A percentile compares a stretch with the other conserved stretches of the same genome.
phyloP scores from a whole-genome alignment of 352 stramenopile species.

The Phytophthora idaei region DNA sequence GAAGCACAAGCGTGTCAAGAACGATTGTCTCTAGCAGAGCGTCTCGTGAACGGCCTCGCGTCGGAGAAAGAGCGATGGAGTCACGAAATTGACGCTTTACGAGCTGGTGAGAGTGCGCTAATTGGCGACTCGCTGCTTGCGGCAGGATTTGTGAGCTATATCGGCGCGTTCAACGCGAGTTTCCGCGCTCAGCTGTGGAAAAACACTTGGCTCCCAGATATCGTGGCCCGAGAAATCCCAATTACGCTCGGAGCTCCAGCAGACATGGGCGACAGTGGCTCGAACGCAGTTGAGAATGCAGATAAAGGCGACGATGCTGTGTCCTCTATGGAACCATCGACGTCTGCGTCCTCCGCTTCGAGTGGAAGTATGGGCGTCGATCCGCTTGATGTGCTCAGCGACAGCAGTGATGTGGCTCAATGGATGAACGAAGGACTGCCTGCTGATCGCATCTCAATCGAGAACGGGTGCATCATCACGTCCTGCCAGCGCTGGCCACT shows the following conservation, averaged over 20 bases:
- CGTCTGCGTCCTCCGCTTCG: slow-evolving; percentile 4
- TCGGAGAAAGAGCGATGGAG: slow-evolving; percentile 92
- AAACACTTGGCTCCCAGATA: slow-evolving; percentile 87
- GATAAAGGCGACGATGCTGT: slow-evolving; percentile 15
- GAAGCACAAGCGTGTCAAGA: slow-evolving; percentile 89
- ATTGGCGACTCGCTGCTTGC: slow-evolving; percentile 90
- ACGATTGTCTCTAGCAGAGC: slow-evolving; percentile 84
- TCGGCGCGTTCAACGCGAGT: slow-evolving; percentile 89
- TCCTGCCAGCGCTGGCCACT: slow-evolving; percentile 89
- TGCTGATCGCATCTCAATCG: slow-evolving; percentile 90
- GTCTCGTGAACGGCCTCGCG: slow-evolving; percentile 87
- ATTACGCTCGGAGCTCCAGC: slow-evolving; percentile 49
- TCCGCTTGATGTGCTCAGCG: slow-evolving; percentile 86
- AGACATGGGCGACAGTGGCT: slow-evolving; percentile 13
- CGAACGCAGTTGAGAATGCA: neutral
- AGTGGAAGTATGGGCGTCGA: slow-evolving; percentile 55
- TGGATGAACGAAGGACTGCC: slow-evolving; percentile 94
- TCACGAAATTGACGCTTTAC: slow-evolving; percentile 86
- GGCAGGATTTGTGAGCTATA: slow-evolving; percentile 92
- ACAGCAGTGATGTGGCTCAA: slow-evolving; percentile 82
- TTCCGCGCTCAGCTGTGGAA: slow-evolving; percentile 88
- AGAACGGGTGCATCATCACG: slow-evolving; percentile 93
- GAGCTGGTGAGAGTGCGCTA: slow-evolving; percentile 69
- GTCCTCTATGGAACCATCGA: slow-evolving; percentile 5
- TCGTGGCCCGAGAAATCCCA: slow-evolving; percentile 88